These are phyloP conservation scores for Chaetomiaceae sp. DNA, from an alignment of 2,329 filamentous ascomycete genomes.

Conservation along the genomic window DNA sequence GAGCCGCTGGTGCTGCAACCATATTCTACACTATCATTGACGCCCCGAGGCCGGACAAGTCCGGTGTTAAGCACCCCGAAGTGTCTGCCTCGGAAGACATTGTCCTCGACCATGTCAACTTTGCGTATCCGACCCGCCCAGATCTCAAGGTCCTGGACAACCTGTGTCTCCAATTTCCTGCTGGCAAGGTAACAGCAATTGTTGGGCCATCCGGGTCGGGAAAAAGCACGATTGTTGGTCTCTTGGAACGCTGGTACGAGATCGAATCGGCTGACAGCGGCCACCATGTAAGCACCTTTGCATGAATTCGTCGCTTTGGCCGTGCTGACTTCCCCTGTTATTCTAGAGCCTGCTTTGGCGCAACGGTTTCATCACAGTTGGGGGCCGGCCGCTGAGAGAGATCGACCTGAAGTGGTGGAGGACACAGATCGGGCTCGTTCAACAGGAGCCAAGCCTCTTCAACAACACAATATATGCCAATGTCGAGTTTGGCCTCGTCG, in stretches of 20 bases:
- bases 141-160: conserved; percentile 45
- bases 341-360: conserved; percentile 24
- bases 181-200: conserved; percentile 71
- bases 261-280: conserved; percentile 46
- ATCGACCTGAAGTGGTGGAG: conserved; percentile 59
- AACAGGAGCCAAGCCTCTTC: conserved; percentile 41
- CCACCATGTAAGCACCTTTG: conserved; percentile 20
- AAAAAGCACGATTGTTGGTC: conserved; percentile 71
- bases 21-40: conserved; percentile 52
- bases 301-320: neutral
- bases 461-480: conserved; percentile 48
- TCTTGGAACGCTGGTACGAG: conserved; percentile 69
- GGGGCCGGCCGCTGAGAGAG: conserved; percentile 30
- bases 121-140: conserved; percentile 56
- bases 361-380: conserved; percentile 25
- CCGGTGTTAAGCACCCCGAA: conserved; percentile 40
- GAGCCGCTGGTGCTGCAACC: conserved; percentile 50
- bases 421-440: conserved; percentile 41
- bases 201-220: conserved; percentile 78
- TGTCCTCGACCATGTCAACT: conserved; percentile 57
- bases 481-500: conserved; percentile 47
- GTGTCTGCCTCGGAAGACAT: conserved; percentile 48
- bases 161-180: conserved; percentile 48
- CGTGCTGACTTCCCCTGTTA: neutral
- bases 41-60: conserved; percentile 34